Percentiles rank a stretch among this genome's conserved stretches.
These are phyloP conservation scores for Paxillus involutus DNA, from an alignment of 768 basidiomycete genomes.

Conservation along the genomic window DNA sequence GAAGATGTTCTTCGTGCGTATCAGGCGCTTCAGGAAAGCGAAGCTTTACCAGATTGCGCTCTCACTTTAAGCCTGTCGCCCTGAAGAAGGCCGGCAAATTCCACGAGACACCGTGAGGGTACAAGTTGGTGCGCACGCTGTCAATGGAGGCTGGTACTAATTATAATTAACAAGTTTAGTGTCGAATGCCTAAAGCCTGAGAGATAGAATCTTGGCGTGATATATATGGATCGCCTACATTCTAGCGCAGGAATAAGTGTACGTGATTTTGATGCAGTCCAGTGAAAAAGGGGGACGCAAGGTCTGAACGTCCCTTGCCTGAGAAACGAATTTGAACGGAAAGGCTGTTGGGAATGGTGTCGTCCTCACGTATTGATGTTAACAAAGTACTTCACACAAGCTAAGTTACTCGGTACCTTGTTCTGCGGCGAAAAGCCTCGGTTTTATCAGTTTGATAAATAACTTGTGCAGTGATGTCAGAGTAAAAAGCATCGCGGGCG, in stretches of 20 bases:
- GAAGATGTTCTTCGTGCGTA: constrained; percentile 11
- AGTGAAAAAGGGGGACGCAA: constrained; percentile 9
- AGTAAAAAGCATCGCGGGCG: constrained; percentile 16
- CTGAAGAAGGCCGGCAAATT: constrained; percentile 10
- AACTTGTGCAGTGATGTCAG: constrained; percentile 19
- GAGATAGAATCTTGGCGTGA: constrained; percentile 13
- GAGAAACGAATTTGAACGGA: constrained; percentile 18
- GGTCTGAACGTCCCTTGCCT: constrained; percentile 12
- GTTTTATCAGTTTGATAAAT: constrained; percentile 13
- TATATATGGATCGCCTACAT: constrained; percentile 7
- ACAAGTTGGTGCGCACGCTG: constrained; percentile 21
- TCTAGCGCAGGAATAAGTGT: constrained; percentile 11
- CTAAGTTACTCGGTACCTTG: constrained; percentile 16
- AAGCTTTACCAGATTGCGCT: constrained; percentile 6
- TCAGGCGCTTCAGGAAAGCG: constrained; percentile 7
- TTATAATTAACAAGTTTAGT: constrained; percentile 10
- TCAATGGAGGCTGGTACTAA: constrained; percentile 11
- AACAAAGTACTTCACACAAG: constrained; percentile 17
- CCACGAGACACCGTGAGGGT: constrained; percentile 3
- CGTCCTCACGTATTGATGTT: constrained; percentile 7
- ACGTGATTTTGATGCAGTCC: constrained; percentile 26
- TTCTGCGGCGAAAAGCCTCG: constrained; percentile 16
- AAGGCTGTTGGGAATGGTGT: constrained; percentile 8
- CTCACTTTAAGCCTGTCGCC: constrained; percentile 4
- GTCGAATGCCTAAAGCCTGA: constrained; percentile 24